phyloP scores from a whole-genome alignment of 2,329 filamentous ascomycete genomes.

The Colletotrichum cuscutae region DNA sequence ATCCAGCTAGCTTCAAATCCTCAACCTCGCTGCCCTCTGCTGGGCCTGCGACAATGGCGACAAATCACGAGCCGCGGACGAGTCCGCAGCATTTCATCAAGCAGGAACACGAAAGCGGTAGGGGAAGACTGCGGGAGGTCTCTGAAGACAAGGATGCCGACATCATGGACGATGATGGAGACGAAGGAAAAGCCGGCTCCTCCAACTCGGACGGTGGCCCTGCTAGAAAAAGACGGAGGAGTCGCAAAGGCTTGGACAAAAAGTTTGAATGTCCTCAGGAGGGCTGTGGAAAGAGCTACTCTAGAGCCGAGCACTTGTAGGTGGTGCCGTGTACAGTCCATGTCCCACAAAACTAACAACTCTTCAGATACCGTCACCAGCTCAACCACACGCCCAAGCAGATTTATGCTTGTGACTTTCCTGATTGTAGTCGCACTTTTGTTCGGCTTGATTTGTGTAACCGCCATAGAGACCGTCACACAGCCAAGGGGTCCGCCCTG shows the following conservation, averaged over 20 bases:
- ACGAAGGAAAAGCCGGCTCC: conserved; percentile 57
- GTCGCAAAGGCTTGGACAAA: conserved; percentile 83
- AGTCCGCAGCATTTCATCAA: conserved; percentile 51
- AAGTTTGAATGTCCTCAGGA: conserved; percentile 86
- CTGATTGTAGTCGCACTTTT: conserved; percentile 89
- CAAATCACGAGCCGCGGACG: conserved; percentile 51
- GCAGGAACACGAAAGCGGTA: conserved; percentile 51
- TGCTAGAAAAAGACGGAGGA: conserved; percentile 72
- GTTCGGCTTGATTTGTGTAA: conserved; percentile 94
- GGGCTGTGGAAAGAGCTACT: conserved; percentile 95
- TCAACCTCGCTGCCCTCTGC: conserved; percentile 51
- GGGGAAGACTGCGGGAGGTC: conserved; percentile 53
- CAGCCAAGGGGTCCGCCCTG: conserved; percentile 80
- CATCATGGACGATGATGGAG: conserved; percentile 52
- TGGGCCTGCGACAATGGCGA: conserved; percentile 53
- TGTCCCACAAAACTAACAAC: conserved; percentile 38
- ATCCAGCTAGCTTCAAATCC: conserved; percentile 50
- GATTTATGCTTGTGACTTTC: conserved; percentile 93
- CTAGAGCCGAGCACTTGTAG: conserved; percentile 93
- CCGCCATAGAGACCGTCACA: conserved; percentile 83
- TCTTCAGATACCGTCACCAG: conserved; percentile 81
- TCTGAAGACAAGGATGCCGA: conserved; percentile 55
- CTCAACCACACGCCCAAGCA: conserved; percentile 96
- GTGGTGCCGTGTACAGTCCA: conserved; percentile 43
- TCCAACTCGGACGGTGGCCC: conserved; percentile 66